phyloP scores from a whole-genome alignment of 495 filamentous ascomycete species.

The Hypoxylon crocopeplum region DNA sequence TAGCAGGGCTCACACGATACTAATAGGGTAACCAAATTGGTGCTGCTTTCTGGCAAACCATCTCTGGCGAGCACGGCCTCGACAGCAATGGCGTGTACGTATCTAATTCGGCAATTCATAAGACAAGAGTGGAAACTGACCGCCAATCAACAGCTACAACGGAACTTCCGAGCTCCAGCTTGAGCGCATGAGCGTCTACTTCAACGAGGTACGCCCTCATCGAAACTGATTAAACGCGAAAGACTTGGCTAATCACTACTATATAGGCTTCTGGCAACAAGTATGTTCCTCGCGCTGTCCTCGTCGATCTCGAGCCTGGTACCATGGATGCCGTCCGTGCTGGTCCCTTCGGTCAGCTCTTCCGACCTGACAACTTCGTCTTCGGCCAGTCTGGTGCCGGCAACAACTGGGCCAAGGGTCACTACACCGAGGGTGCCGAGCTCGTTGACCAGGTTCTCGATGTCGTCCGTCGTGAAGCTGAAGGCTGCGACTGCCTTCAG shows the following conservation, averaged over 20 bases:
- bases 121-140: conserved; percentile 34
- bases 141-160: conserved; percentile 77
- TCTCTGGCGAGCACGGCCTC: conserved; percentile 98
- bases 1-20: conserved; percentile 43
- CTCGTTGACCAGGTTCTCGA: conserved; percentile 98
- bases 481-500: conserved; percentile 99
- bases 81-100: conserved; percentile 82
- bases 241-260: conserved; percentile 16
- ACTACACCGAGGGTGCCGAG: conserved; percentile 99
- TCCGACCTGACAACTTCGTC: conserved; percentile 99
- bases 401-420: conserved; percentile 99
- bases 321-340: conserved; percentile 99
- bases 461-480: conserved; percentile 98
- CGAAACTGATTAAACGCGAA: neutral
- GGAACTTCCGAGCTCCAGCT: conserved; percentile 98
- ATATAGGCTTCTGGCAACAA: conserved; percentile 90
- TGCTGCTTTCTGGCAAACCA: conserved; percentile 99
- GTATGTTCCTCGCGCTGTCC: conserved; percentile 98
- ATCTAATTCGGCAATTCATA: conserved; percentile 5
- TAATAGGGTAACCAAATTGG: conserved; percentile 98
- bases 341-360: conserved; percentile 98
- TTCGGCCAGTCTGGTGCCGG: conserved; percentile 99
- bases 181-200: conserved; percentile 99
- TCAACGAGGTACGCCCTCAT: conserved; percentile 83
- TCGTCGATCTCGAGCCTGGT: conserved; percentile 97